These are phyloP conservation scores for Scheffersomyces parashehatae DNA, from an alignment of 1,139 yeast genomes.

Conservation along the genomic window DNA sequence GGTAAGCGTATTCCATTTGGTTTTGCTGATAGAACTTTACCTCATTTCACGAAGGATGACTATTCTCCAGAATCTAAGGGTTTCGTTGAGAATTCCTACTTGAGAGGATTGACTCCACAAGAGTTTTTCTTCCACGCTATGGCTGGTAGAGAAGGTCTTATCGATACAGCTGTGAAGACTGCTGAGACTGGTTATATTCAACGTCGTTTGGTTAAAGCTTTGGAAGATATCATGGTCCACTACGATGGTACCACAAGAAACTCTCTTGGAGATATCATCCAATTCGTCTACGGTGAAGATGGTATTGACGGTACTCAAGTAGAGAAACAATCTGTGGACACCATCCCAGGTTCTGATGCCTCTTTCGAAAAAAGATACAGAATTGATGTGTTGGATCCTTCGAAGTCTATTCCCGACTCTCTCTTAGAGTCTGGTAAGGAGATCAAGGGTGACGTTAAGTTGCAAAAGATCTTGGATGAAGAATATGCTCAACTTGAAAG, in stretches of 20 bases:
- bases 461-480: conserved; percentile 78
- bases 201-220: conserved; percentile 96
- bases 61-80: conserved; percentile 98
- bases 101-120: conserved; percentile 97
- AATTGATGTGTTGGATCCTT: conserved; percentile 79
- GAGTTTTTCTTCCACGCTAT: conserved; percentile 99
- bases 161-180: conserved; percentile 98
- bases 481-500: conserved; percentile 75
- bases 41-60: conserved; percentile 97
- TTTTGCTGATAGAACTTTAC: conserved; percentile 91
- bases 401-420: conserved; percentile 64
- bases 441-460: conserved; percentile 82
- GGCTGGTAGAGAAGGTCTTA: conserved; percentile 99
- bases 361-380: conserved; percentile 83
- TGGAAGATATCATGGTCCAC: conserved; percentile 98
- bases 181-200: conserved; percentile 99
- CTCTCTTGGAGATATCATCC: conserved; percentile 93
- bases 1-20: conserved; percentile 99
- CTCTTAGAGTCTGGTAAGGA: conserved; percentile 87
- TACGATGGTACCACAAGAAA: conserved; percentile 98
- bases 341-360: conserved; percentile 89
- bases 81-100: conserved; percentile 93
- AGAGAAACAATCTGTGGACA: conserved; percentile 94
- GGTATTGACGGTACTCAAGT: conserved; percentile 98
- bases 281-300: conserved; percentile 97